phyloP scores from a whole-genome alignment of 1,139 yeast species.

The Pichia sp. region DNA sequence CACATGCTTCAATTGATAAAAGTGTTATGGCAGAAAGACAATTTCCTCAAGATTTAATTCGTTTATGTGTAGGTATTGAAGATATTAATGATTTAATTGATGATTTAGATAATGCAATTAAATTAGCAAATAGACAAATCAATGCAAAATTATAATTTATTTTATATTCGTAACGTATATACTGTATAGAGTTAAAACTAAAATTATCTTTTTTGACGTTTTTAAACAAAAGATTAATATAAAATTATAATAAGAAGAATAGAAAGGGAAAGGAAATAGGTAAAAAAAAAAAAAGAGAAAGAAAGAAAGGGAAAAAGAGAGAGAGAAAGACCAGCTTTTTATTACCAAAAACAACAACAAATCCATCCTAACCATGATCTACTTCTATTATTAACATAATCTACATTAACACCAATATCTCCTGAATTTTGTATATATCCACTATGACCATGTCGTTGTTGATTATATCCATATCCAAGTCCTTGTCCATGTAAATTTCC shows the following conservation, averaged over 20 bases:
- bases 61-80: constrained; percentile 86
- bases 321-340: constrained; percentile 3
- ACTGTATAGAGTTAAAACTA: no score
- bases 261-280: no score
- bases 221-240: no score
- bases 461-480: not conserved
- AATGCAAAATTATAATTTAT: constrained; percentile 22
- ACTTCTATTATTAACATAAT: not conserved
- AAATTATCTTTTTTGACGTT: no score
- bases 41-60: constrained; percentile 84
- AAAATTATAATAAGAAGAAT: no score
- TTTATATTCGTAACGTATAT: no score
- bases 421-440: constrained; percentile 3
- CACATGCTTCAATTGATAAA: constrained; percentile 93
- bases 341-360: constrained; percentile 8
- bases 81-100: constrained; percentile 58
- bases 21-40: constrained; percentile 80
- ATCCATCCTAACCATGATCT: constrained; percentile 8
- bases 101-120: constrained; percentile 67
- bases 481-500: no score
- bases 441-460: not conserved
- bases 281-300: no score
- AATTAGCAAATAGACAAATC: constrained; percentile 36
- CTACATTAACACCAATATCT: not conserved
- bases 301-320: no score